Conservation (phyloP, 495 filamentous ascomycete genomes). For the Diplogelasinospora grovesii region DNA sequence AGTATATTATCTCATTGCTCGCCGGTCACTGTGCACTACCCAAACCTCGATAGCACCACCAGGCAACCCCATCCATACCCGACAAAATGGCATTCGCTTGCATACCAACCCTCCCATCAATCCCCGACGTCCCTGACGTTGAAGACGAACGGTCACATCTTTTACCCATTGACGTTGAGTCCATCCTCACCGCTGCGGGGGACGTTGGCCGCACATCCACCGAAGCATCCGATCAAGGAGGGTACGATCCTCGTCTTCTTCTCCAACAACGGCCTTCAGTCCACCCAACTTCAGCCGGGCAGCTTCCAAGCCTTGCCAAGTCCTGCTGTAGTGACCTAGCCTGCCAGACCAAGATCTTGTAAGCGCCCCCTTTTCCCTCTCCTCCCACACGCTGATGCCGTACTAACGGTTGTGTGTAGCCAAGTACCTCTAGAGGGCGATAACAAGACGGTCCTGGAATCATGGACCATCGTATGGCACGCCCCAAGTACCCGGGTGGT, state of each 20-base stretch:
- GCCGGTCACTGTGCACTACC: too few relatives aligned
- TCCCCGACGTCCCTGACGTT: neutral
- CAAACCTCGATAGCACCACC: too few relatives aligned
- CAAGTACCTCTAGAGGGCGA: slow-evolving; percentile 1
- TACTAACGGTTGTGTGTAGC: neutral
- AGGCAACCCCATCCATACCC: too few relatives aligned
- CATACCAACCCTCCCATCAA: too few relatives aligned
- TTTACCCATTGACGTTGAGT: neutral
- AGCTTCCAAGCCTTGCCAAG: neutral
- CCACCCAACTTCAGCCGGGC: neutral
- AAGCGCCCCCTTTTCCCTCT: neutral
- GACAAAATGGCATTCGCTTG: too few relatives aligned
- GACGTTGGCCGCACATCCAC: neutral
- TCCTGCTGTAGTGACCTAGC: slow-evolving; percentile 2
- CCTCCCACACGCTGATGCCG: neutral
- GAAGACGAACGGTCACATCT: neutral
- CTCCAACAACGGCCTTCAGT: neutral
- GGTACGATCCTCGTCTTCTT: too few relatives aligned
- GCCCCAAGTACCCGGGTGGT: slow-evolving; percentile 1
- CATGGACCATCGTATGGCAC: slow-evolving; percentile 18
- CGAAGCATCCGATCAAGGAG: neutral
- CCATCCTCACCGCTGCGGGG: neutral
- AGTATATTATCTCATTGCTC: too few relatives aligned
- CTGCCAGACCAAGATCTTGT: slow-evolving; percentile 5
- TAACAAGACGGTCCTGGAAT: slow-evolving; percentile 10